These are phyloP conservation scores for Persicaria maculosa DNA, from an alignment of 148 eudicot species.

Conservation along the genomic window DNA sequence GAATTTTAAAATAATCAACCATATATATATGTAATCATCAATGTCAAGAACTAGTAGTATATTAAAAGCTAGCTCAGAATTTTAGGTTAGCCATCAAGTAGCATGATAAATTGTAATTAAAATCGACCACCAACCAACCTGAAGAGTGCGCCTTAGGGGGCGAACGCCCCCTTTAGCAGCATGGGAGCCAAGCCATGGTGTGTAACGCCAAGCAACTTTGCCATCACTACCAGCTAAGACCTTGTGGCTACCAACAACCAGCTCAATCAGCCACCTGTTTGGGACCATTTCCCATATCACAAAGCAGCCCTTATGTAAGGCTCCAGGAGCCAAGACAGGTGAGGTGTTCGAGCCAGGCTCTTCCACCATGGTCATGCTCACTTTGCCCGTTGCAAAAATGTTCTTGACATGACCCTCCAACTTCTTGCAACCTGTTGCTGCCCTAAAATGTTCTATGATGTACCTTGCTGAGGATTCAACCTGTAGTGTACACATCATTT, in stretches of 20 bases:
- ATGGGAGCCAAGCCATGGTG: slow-evolving; percentile 94
- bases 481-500: slow-evolving; percentile 19
- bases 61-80: neutral
- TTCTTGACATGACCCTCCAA: slow-evolving; percentile 62
- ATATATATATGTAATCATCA: neutral
- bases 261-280: slow-evolving; percentile 81
- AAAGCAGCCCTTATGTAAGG: slow-evolving; percentile 70
- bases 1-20: no score
- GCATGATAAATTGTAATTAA: neutral
- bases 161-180: slow-evolving; percentile 87
- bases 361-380: slow-evolving; percentile 71
- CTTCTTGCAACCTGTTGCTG: slow-evolving; percentile 88
- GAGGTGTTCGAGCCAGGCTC: slow-evolving; percentile 43
- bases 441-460: slow-evolving; percentile 86
- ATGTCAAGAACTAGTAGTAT: neutral
- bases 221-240: slow-evolving; percentile 91
- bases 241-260: slow-evolving; percentile 68
- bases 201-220: slow-evolving; percentile 89
- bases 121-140: slow-evolving; percentile 34
- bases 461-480: slow-evolving; percentile 78
- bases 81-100: neutral
- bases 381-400: slow-evolving; percentile 77
- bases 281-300: slow-evolving; percentile 96
- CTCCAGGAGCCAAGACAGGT: slow-evolving; percentile 13
- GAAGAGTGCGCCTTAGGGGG: slow-evolving; percentile 85